Base-by-base conservation (phyloP, 2,329 filamentous ascomycete species). In the Rosellinia necatrix region DNA sequence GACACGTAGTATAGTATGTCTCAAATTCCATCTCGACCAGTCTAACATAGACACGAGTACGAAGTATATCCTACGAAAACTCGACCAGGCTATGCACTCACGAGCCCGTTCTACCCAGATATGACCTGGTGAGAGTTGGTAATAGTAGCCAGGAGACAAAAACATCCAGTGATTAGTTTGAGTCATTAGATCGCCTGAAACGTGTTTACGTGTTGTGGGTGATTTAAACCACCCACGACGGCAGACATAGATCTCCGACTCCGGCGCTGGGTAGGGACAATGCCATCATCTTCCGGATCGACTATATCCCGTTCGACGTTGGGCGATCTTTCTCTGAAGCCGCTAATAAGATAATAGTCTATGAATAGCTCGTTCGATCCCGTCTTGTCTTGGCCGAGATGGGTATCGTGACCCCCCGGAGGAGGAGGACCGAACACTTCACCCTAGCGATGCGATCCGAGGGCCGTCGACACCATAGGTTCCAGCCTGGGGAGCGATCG, bases 141-240 rank as follows among this genome's bases (percentile, higher is more conserved):
- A 21, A 30, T 6, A 30, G 15, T 22, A 44, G 10, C n/a, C n/a
- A n/a, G n/a, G n/a, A n/a, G n/a, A n/a, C n/a, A n/a, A n/a, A n/a
- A n/a, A n/a, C n/a, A n/a, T n/a, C n/a, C n/a, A 38, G 37, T 29
- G 17, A 41, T 57, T 55, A 32, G 34, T 56, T 32, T 25, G 37
- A 56, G 24, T 46, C 21, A 32, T 44, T 48, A 57, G 38, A 47
- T 35, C 44, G 59, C 30, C 46, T 64, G 52, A 61, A 59, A 64
- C 61, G 37, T 27, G 27, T 54, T 43, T 30, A 32, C 49, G 54
- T 53, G 59, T 54, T 54, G 58, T 60, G 50, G 53, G 46, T 61
- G 58, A 58, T 64, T 63, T 59, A 60, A 43, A 34, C 62, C 41
- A 49, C 44, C 51, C 27, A 19, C 8, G 32, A 38, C 59, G 57